Evolutionary conservation across 768 basidiomycete species (phyloP).

Genomic region (Polyporus arcularius): DNA sequence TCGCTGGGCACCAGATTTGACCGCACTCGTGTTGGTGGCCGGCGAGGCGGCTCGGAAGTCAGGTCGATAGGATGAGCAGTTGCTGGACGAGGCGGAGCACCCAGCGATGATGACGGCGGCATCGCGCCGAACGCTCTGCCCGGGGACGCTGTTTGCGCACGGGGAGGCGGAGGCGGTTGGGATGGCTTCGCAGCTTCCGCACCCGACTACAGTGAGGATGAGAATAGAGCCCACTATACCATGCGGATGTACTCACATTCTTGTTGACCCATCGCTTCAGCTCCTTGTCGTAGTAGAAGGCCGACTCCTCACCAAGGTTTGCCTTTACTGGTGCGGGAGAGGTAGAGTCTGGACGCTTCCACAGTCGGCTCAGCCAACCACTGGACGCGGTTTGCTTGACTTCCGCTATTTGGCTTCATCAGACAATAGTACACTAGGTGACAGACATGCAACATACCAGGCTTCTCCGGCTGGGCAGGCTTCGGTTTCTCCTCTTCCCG

Average conservation of each 20-base stretch:
- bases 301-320: slow-evolving; percentile 87
- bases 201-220: slow-evolving; percentile 47
- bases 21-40: slow-evolving; percentile 56
- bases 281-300: slow-evolving; percentile 95
- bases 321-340: slow-evolving; percentile 79
- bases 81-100: slow-evolving; percentile 47
- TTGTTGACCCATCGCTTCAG: slow-evolving; percentile 96
- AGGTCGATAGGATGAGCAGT: slow-evolving; percentile 57
- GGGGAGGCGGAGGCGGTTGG: slow-evolving; percentile 76
- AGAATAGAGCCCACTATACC: neutral
- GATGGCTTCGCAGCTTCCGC: slow-evolving; percentile 53
- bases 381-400: slow-evolving; percentile 32
- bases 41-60: slow-evolving; percentile 43
- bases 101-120: slow-evolving; percentile 34
- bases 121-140: slow-evolving; percentile 45
- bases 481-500: slow-evolving; percentile 34
- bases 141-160: slow-evolving; percentile 87
- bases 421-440: neutral
- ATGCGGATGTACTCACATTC: slow-evolving; percentile 53
- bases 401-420: slow-evolving; percentile 17
- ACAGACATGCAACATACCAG: slow-evolving; percentile 6
- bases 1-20: slow-evolving; percentile 64
- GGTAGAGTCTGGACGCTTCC: slow-evolving; percentile 62
- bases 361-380: slow-evolving; percentile 83
- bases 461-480: slow-evolving; percentile 19